phyloP scores from a whole-genome alignment of 352 stramenopile genomes.

The Phytopythium ostracodes region DNA sequence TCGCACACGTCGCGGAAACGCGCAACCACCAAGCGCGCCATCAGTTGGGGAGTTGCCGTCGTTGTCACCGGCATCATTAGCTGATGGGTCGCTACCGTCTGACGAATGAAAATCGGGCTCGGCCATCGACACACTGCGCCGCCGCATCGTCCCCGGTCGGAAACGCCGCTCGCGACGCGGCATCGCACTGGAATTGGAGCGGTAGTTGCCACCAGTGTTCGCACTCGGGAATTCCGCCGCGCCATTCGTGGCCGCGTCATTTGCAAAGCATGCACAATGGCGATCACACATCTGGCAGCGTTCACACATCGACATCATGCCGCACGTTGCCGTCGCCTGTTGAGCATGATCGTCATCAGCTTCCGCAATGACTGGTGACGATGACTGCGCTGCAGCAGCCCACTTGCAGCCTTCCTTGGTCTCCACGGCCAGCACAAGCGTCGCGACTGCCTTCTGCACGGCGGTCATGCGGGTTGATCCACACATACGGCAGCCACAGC shows the following conservation, averaged over 20 bases:
- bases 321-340: conserved; percentile 17
- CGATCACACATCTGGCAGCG: conserved; percentile 33
- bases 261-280: conserved; percentile 33
- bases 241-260: background rate
- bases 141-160: conserved; percentile 10
- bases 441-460: conserved; percentile 55
- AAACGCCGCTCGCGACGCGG: conserved; percentile 23
- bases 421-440: conserved; percentile 59
- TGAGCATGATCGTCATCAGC: background rate
- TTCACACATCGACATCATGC: conserved; percentile 32
- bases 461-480: conserved; percentile 44
- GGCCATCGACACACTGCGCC: conserved; percentile 6
- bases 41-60: background rate
- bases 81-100: background rate
- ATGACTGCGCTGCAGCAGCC: conserved; percentile 14
- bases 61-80: background rate
- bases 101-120: background rate
- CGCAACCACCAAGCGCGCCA: background rate
- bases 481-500: conserved; percentile 73
- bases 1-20: background rate
- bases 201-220: background rate
- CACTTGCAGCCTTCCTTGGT: conserved; percentile 59
- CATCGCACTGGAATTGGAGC: conserved; percentile 1
- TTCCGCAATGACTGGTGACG: background rate
- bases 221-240: background rate